These are phyloP conservation scores for Colletotrichum sp. DNA, from an alignment of 2,329 filamentous ascomycete genomes.

Conservation along the genomic window DNA sequence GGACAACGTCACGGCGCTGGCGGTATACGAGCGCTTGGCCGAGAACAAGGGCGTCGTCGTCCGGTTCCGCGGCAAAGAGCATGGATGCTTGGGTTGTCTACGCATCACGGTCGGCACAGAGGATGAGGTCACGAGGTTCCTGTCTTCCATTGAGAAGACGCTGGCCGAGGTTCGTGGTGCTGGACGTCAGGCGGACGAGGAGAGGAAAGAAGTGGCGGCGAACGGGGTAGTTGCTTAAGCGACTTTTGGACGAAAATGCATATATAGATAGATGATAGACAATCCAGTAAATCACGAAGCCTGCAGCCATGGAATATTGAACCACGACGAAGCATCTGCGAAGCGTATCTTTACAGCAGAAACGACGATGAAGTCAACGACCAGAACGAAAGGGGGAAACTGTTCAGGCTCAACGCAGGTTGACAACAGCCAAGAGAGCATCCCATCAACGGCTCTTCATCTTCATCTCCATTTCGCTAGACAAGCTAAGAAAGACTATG, in stretches of 20 bases:
- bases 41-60: conserved; percentile 91
- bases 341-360: not conserved
- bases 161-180: conserved; percentile 49
- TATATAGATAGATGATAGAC: conserved; percentile 4
- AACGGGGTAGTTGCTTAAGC: conserved; percentile 40
- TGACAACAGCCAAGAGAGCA: not conserved
- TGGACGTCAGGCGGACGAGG: conserved; percentile 32
- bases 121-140: conserved; percentile 79
- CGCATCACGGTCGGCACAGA: conserved; percentile 93
- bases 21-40: conserved; percentile 83
- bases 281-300: not conserved
- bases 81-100: conserved; percentile 86
- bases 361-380: not conserved
- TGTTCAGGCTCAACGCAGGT: not conserved
- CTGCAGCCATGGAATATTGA: not conserved
- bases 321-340: not conserved
- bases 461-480: not conserved
- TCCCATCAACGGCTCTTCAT: not conserved
- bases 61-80: conserved; percentile 90
- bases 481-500: not conserved
- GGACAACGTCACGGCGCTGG: conserved; percentile 78
- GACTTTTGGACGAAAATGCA: not conserved
- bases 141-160: conserved; percentile 66
- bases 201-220: conserved; percentile 37
- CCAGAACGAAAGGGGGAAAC: not conserved